Conservation (phyloP, 192 early-diverging fungal genomes). For the Backusella australiensis region DNA sequence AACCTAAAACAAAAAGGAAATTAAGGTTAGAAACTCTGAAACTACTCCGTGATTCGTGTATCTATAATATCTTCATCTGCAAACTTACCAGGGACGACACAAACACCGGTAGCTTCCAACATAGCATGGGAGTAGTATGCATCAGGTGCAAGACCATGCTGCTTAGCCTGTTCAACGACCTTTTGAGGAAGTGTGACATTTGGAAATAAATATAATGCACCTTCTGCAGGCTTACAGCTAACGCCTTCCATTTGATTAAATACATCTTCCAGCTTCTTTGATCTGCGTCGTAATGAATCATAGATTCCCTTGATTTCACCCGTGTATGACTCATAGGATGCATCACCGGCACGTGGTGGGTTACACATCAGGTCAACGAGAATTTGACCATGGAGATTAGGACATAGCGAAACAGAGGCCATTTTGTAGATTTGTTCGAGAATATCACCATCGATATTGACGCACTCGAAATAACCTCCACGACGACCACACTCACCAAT, state of each 20-base stretch:
- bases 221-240: constrained; percentile 81
- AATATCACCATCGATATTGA: constrained; percentile 70
- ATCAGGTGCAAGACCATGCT: constrained; percentile 74
- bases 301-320: constrained; percentile 73
- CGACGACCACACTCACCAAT: constrained; percentile 97
- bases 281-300: constrained; percentile 77
- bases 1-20: constrained; percentile 22
- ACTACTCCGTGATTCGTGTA: background rate
- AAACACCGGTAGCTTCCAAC: constrained; percentile 93
- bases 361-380: constrained; percentile 91
- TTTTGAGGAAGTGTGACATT: constrained; percentile 68
- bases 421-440: constrained; percentile 91
- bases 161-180: constrained; percentile 72
- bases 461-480: constrained; percentile 96
- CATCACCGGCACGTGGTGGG: constrained; percentile 82
- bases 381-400: constrained; percentile 92
- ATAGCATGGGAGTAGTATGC: constrained; percentile 89
- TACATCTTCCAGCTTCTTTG: constrained; percentile 64
- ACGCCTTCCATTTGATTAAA: constrained; percentile 85
- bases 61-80: background rate
- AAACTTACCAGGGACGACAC: constrained; percentile 80
- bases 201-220: constrained; percentile 97
- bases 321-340: constrained; percentile 71
- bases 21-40: background rate
- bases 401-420: constrained; percentile 89